Conservation (phyloP, 2,329 filamentous ascomycete genomes). For the Didymella glomerata region DNA sequence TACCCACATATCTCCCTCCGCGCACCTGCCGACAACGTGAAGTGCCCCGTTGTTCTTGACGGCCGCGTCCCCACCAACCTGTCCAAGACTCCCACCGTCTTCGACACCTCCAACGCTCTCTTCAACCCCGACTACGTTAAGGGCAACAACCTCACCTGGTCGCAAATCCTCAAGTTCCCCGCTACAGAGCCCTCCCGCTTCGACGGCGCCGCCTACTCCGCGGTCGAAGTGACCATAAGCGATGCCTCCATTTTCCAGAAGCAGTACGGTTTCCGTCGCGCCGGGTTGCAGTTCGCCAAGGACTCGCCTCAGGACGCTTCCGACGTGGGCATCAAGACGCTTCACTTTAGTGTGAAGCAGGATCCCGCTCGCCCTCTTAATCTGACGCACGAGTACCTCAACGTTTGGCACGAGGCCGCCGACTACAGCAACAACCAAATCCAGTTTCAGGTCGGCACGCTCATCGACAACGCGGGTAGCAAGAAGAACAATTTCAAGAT, state of each 20-base stretch:
- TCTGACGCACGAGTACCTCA: slow-evolving; percentile 68
- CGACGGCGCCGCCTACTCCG: slow-evolving; percentile 53
- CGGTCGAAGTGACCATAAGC: slow-evolving; percentile 64
- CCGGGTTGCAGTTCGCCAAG: slow-evolving; percentile 62
- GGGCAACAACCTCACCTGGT: slow-evolving; percentile 62
- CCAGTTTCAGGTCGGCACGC: slow-evolving; percentile 63
- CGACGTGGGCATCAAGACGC: slow-evolving; percentile 65
- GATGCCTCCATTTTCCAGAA: slow-evolving; percentile 68
- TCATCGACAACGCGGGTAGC: slow-evolving; percentile 59
- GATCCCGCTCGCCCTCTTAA: slow-evolving; percentile 64
- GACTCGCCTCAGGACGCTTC: slow-evolving; percentile 63
- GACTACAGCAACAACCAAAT: slow-evolving; percentile 55
- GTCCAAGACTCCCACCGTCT: slow-evolving; percentile 33
- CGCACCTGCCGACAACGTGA: slow-evolving; percentile 25
- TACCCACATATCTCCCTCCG: slow-evolving; percentile 10
- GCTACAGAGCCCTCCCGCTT: slow-evolving; percentile 55
- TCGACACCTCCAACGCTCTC: slow-evolving; percentile 51
- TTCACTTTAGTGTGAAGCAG: slow-evolving; percentile 68
- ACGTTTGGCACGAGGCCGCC: slow-evolving; percentile 52
- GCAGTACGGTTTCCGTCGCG: slow-evolving; percentile 68
- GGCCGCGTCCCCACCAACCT: slow-evolving; percentile 44
- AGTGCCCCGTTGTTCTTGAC: slow-evolving; percentile 51
- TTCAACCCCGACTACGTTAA: slow-evolving; percentile 64
- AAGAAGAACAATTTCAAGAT: slow-evolving; percentile 56
- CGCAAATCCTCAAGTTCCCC: slow-evolving; percentile 61